Base-by-base conservation (phyloP, 2,329 filamentous ascomycete species). In the Penicillium janthinellum region DNA sequence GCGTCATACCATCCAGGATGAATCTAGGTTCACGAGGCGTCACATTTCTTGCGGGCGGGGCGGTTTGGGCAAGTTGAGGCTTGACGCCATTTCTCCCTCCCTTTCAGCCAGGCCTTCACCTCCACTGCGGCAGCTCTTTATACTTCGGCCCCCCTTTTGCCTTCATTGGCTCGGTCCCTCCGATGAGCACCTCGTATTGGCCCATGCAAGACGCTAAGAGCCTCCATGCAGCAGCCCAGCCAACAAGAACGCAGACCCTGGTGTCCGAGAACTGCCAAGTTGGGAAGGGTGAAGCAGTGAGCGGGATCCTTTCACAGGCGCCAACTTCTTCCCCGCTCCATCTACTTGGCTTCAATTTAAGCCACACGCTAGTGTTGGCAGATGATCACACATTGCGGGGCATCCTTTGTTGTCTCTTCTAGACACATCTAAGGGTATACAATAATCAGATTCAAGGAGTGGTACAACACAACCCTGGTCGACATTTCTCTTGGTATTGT, bases 171-270 rank as follows among this genome's bases (percentile, higher is more conserved):
- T 31, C 10, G n/a, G 5, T n/a, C 31, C 28, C 28, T 14, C 28
- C 47, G 31, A 31, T 49, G 28, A 49, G 28, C 12, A 20, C 25
- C 28, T 49, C 28, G 47, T 39, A 52, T 52, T 52, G 49, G 49
- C 31, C 35, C 35, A 39, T 20, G 15, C 37, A 5, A n/a, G 35
- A 28, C 31, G 49, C 49, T 52, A 52, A 52, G 22, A 52, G 49
- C 28, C 42, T 22, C 37, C n/a, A 91, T 90, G 45, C 54, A 56
- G 45, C 37, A 41, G 47, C 15, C 11, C 37, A 42, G 35, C 54
- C 54, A 56, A 48, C 49, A 17, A 52, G 15, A 52, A 15, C 2
- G 4, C n/a, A 39, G 49, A 28, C 17, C 20, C 34, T 22, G 3
- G 14, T 10, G 49, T 22, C 49, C 49, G 37, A 39, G 22, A 38